Evolutionary conservation across 768 basidiomycete species (phyloP).

Genomic region (Solioccasus polychromus): DNA sequence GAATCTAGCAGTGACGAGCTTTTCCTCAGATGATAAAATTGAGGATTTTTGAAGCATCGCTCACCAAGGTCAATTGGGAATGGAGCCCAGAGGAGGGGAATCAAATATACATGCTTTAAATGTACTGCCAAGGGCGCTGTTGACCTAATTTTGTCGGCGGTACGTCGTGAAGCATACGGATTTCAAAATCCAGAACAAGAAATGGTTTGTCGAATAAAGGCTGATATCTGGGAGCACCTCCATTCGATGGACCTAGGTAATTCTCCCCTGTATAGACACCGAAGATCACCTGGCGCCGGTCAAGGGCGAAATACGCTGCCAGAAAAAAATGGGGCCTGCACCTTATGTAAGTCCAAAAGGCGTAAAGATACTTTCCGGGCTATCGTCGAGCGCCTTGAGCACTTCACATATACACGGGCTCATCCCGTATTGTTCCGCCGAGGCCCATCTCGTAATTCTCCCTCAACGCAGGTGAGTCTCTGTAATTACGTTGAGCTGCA

Average conservation of each 20-base stretch:
- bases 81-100: background rate
- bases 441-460: background rate
- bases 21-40: too few relatives aligned
- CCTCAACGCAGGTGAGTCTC: conserved; percentile 1
- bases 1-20: too few relatives aligned
- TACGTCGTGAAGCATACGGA: background rate
- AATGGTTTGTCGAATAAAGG: background rate
- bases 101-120: conserved; percentile 3
- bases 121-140: background rate
- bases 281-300: conserved; percentile 9
- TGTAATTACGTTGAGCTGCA: background rate
- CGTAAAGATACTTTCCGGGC: conserved; percentile 5
- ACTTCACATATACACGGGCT: conserved; percentile 19
- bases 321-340: too few relatives aligned
- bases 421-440: background rate
- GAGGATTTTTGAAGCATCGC: background rate
- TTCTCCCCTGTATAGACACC: too few relatives aligned
- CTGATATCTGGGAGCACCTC: too few relatives aligned
- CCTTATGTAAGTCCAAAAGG: conserved; percentile 15
- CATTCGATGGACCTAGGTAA: background rate
- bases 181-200: conserved; percentile 4
- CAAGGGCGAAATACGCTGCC: too few relatives aligned
- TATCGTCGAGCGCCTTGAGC: background rate
- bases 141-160: background rate
- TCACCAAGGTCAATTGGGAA: background rate